Evolutionary conservation across 352 stramenopile species (phyloP).

Genomic region (Globisporangium spiculum): DNA sequence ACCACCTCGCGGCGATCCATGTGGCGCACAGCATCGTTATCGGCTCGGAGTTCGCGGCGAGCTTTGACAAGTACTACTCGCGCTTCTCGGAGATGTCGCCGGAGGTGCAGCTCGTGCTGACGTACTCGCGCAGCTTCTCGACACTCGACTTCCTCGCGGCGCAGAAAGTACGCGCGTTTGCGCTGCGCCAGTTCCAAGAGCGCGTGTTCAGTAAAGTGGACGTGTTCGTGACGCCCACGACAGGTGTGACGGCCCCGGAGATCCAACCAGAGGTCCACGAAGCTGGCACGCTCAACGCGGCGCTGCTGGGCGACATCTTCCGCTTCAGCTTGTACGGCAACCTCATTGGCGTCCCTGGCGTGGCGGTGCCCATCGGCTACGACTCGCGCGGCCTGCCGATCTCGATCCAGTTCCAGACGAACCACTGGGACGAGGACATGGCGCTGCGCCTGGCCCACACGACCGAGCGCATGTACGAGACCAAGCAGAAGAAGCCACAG

Average conservation of each 20-base stretch:
- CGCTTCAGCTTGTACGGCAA: constrained; percentile 86
- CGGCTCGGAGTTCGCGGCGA: constrained; percentile 72
- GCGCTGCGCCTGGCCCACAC: constrained; percentile 66
- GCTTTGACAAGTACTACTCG: constrained; percentile 63
- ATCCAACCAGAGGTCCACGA: constrained; percentile 46
- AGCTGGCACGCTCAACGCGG: constrained; percentile 56
- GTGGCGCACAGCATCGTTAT: constrained; percentile 83
- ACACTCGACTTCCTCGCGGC: constrained; percentile 81
- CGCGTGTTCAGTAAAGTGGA: constrained; percentile 84
- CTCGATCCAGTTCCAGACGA: constrained; percentile 74
- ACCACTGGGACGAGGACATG: constrained; percentile 73
- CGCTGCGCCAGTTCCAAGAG: constrained; percentile 66
- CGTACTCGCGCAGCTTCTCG: constrained; percentile 60
- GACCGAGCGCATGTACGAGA: constrained; percentile 39
- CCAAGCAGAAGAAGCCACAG: constrained; percentile 44
- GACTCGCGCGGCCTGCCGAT: constrained; percentile 62
- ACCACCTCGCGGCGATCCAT: constrained; percentile 77
- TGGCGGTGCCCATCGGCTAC: constrained; percentile 74
- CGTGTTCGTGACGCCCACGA: constrained; percentile 87
- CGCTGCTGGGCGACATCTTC: constrained; percentile 61
- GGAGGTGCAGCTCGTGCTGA: constrained; percentile 73
- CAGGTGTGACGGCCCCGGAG: constrained; percentile 68
- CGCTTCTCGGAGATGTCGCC: constrained; percentile 55
- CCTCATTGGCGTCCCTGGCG: constrained; percentile 79
- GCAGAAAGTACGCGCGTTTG: constrained; percentile 82